Evolutionary conservation across 805 yeast species (phyloP).

Genomic region (Wickerhamomyces kurtzmanii): DNA sequence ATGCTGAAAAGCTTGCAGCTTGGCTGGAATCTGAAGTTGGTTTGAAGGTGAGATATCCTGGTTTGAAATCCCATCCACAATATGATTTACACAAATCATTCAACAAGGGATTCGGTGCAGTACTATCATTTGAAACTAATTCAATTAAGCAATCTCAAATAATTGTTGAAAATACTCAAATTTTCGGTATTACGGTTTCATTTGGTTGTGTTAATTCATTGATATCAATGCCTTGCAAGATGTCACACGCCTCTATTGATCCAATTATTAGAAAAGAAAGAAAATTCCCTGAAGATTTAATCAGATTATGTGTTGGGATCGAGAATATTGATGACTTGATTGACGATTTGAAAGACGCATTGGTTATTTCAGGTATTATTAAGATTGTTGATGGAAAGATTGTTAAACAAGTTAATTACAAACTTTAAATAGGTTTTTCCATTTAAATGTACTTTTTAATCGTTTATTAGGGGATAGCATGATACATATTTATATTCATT

Average conservation of each 20-base stretch:
- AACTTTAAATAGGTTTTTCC: too few species aligned
- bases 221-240: conserved; percentile 87
- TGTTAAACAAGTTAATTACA: conserved; percentile 9
- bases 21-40: conserved; percentile 57
- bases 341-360: conserved; percentile 67
- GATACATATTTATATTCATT: too few species aligned
- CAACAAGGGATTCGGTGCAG: conserved; percentile 85
- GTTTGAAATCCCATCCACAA: conserved; percentile 73
- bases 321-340: conserved; percentile 76
- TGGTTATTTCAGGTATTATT: conserved; percentile 53
- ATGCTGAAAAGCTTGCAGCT: conserved; percentile 66
- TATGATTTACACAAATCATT: conserved; percentile 67
- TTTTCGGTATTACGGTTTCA: conserved; percentile 85
- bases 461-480: too few species aligned
- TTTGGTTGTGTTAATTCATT: conserved; percentile 92
- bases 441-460: too few species aligned
- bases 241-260: conserved; percentile 97
- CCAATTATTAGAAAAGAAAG: conserved; percentile 79
- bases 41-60: conserved; percentile 71
- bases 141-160: conserved; percentile 51
- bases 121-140: conserved; percentile 83
- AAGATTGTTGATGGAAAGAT: conserved; percentile 19
- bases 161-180: conserved; percentile 64
- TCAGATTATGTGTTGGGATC: conserved; percentile 86
- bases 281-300: conserved; percentile 85